Evolutionary conservation across 345 rosid genomes (phyloP).

Genomic region (Syzygium jambos): DNA sequence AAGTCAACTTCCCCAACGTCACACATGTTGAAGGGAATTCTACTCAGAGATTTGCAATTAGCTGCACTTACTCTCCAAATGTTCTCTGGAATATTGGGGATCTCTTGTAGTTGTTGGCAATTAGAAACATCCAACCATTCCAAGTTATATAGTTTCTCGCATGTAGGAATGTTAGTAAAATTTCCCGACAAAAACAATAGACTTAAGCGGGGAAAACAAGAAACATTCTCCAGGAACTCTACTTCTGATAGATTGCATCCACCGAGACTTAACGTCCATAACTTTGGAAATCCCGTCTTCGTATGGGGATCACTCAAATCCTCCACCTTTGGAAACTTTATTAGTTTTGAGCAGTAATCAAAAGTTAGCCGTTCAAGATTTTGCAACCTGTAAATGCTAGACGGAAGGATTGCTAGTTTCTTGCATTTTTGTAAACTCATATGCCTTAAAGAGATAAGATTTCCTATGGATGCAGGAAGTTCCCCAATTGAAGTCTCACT

Average conservation of each 20-base stretch:
- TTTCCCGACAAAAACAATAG: rapidly evolving
- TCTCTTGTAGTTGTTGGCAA: neutral
- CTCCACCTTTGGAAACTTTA: neutral
- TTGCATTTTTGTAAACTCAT: neutral
- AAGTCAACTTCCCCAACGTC: no score
- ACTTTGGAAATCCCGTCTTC: neutral
- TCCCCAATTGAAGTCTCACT: no score
- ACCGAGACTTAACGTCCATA: rapidly evolving
- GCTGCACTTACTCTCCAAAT: no score
- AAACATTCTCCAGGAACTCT: neutral
- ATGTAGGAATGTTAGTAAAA: neutral
- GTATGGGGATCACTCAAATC: neutral
- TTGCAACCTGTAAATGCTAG: neutral
- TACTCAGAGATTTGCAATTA: no score
- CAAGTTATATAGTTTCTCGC: neutral
- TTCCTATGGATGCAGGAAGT: neutral
- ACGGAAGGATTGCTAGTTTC: neutral
- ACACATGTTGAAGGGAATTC: no score
- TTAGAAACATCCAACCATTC: rapidly evolving
- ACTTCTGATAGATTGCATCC: neutral
- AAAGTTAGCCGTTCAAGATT: rapidly evolving
- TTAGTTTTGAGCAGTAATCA: neutral
- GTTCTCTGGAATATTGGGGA: neutral
- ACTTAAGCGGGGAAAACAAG: neutral
- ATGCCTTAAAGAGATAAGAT: neutral